Percentiles rank a stretch among this genome's conserved stretches.
phyloP scores from a whole-genome alignment of 2,329 filamentous ascomycete species.

The Pseudophaeomoniella oleicola region DNA sequence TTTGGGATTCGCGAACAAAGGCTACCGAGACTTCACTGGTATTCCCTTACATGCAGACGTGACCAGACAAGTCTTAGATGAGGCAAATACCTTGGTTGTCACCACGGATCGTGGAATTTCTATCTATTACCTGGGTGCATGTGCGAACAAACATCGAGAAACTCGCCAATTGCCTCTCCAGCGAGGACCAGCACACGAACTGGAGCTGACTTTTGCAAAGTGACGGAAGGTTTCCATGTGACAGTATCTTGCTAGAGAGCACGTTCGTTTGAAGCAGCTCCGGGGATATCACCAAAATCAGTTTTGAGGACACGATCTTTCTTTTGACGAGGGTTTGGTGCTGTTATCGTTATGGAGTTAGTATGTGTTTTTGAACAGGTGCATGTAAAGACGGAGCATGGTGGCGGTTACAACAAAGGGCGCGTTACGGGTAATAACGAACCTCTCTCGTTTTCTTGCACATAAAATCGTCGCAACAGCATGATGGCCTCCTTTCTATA shows the following conservation, averaged over 20 bases:
- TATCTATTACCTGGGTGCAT: not conserved
- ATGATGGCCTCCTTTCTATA: conserved; percentile 88
- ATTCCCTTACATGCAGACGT: not conserved
- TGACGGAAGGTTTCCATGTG: no score
- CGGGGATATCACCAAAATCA: conserved; percentile 25
- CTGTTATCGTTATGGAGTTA: conserved; percentile 19
- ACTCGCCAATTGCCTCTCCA: not conserved
- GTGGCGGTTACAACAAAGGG: no score
- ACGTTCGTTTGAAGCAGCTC: not conserved
- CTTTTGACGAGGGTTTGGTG: conserved; percentile 50
- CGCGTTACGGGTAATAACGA: no score
- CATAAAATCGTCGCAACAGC: conserved; percentile 82
- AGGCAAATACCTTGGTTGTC: not conserved
- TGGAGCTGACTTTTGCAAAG: no score
- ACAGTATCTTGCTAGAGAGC: not conserved
- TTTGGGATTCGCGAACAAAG: conserved; percentile 4
- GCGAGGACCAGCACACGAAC: no score
- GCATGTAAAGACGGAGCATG: no score
- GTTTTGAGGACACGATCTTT: conserved; percentile 50
- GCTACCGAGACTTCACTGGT: no score
- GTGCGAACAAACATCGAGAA: not conserved
- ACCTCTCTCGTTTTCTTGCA: conserved; percentile 94
- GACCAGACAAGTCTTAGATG: not conserved
- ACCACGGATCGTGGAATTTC: not conserved
- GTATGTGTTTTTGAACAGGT: no score